A percentile compares a stretch with the other conserved stretches of the same genome.
phyloP scores from a whole-genome alignment of 2,329 filamentous ascomycete species.

The Alternaria sp. region DNA sequence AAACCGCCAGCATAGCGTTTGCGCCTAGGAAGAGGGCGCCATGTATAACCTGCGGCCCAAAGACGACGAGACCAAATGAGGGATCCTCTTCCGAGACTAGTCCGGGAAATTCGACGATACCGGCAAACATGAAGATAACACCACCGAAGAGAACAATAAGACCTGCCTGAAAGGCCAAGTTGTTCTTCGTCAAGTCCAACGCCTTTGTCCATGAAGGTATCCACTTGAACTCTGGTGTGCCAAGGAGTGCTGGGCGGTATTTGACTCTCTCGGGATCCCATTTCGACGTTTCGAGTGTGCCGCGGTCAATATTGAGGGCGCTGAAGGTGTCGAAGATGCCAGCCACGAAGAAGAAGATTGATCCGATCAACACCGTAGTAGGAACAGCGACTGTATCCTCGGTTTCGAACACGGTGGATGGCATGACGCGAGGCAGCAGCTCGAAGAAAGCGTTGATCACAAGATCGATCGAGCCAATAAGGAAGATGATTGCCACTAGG shows the following conservation, averaged over 20 bases:
- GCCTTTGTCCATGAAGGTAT: conserved; percentile 28
- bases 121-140: conserved; percentile 42
- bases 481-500: conserved; percentile 39
- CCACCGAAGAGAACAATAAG: conserved; percentile 41
- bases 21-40: conserved; percentile 38
- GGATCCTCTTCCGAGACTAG: conserved; percentile 27
- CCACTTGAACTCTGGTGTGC: conserved; percentile 37
- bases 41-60: conserved; percentile 37
- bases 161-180: conserved; percentile 39
- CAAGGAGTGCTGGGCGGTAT: conserved; percentile 36
- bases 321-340: conserved; percentile 39
- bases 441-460: conserved; percentile 41
- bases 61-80: conserved; percentile 27
- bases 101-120: conserved; percentile 39
- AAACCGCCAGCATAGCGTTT: conserved; percentile 36
- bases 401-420: conserved; percentile 20
- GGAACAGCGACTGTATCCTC: conserved; percentile 32
- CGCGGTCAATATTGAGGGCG: conserved; percentile 34
- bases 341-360: conserved; percentile 38
- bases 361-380: conserved; percentile 35
- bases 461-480: conserved; percentile 33
- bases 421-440: conserved; percentile 25
- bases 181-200: conserved; percentile 26
- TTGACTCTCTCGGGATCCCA: conserved; percentile 13
- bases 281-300: conserved; percentile 24